Conservation (phyloP, 345 rosid species). For the Raphanus sativus region DNA sequence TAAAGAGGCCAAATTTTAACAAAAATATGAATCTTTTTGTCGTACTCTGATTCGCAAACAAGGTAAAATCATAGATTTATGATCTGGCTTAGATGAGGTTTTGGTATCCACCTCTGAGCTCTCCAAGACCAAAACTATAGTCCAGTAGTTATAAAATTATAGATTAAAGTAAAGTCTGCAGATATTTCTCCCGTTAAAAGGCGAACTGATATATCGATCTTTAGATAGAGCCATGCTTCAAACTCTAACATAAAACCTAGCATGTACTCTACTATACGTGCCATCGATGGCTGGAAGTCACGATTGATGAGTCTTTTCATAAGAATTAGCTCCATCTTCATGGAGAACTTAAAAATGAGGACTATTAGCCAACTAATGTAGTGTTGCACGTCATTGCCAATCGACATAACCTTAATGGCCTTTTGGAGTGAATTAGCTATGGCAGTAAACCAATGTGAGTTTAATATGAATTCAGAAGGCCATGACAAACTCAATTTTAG, state of each 20-base stretch:
- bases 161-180: not conserved
- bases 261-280: not conserved
- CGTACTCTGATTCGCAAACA: not conserved
- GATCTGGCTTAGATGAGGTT: not conserved
- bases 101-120: not conserved
- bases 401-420: not conserved
- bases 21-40: not conserved
- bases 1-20: not conserved
- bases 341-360: not conserved
- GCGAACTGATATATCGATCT: not conserved
- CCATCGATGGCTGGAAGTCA: not conserved
- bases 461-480: not conserved
- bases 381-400: not conserved
- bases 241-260: not conserved
- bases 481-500: not conserved
- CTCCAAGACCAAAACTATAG: not conserved
- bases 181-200: not conserved
- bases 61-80: not conserved
- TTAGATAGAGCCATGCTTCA: not conserved
- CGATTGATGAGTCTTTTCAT: not conserved
- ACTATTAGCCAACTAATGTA: not conserved
- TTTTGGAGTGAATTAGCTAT: not conserved
- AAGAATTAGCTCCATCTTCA: not conserved
- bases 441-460: not conserved
- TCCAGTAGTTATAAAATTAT: not conserved